Conservation (phyloP, 305 asterid species). For the Fraxinus dipetala region DNA sequence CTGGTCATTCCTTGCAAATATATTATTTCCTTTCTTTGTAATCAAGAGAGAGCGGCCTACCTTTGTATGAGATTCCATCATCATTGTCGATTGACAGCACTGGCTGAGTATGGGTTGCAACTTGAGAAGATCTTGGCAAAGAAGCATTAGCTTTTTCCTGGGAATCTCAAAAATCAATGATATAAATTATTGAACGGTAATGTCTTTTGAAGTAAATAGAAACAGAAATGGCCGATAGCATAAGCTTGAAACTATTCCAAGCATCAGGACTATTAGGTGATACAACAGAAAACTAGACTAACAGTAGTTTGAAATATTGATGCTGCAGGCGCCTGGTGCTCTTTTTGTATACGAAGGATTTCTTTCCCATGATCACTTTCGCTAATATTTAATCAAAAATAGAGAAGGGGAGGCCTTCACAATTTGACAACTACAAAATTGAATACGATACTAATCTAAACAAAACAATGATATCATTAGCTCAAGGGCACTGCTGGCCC, state of each 20-base stretch:
- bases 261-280: neutral
- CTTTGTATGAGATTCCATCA: conserved; percentile 78
- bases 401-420: neutral
- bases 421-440: conserved; percentile 10
- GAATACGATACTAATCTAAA: neutral
- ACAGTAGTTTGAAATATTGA: conserved; percentile 11
- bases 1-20: neutral
- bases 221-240: neutral
- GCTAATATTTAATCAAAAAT: neutral
- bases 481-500: neutral
- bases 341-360: neutral
- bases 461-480: neutral
- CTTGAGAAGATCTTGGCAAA: conserved; percentile 63
- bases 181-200: conserved; percentile 13
- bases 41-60: conserved; percentile 24
- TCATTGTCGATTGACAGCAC: conserved; percentile 63
- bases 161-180: conserved; percentile 17
- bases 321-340: neutral
- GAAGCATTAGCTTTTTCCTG: conserved; percentile 78
- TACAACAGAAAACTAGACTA: neutral
- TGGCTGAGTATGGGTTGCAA: conserved; percentile 64
- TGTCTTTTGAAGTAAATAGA: neutral
- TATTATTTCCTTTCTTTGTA: neutral
- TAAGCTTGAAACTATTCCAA: neutral
- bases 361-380: neutral